Percentiles rank a stretch among this genome's conserved stretches.
Conservation (phyloP, 2,329 filamentous ascomycete genomes). For the Tolypocladium sp. region DNA sequence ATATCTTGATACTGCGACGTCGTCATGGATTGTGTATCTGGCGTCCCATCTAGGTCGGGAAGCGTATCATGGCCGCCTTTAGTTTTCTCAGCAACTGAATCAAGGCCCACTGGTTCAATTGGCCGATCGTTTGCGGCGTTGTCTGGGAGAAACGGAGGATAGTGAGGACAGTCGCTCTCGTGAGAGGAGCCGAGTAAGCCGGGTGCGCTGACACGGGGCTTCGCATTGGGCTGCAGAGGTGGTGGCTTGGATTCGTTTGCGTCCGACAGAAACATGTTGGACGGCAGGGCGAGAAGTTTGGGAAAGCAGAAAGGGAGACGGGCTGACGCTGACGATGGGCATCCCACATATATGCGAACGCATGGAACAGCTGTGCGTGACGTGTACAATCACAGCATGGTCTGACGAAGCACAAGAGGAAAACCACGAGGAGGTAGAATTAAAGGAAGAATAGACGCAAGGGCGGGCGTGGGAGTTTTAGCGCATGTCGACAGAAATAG, state of each 20-base stretch:
- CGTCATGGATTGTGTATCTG: constrained; percentile 39
- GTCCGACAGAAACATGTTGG: constrained; percentile 22
- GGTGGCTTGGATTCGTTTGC: constrained; percentile 16
- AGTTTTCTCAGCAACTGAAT: not conserved
- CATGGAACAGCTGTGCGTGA: no score
- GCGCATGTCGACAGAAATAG: no score
- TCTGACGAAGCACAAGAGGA: no score
- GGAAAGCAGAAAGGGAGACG: no score
- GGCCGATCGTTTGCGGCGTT: constrained; percentile 6
- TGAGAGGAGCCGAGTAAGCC: constrained; percentile 26
- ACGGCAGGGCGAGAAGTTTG: no score
- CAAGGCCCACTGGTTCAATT: not conserved
- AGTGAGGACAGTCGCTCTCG: constrained; percentile 9
- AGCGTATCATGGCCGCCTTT: constrained; percentile 8
- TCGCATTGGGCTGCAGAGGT: constrained; percentile 10
- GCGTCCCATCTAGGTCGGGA: constrained; percentile 18
- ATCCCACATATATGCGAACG: no score
- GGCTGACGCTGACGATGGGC: no score
- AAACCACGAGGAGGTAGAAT: no score
- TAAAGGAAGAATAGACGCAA: no score
- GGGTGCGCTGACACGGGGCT: constrained; percentile 39
- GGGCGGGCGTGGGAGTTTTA: no score
- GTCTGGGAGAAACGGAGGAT: constrained; percentile 8
- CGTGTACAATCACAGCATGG: no score
- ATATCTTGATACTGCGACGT: constrained; percentile 49